Conservation (phyloP, 352 stramenopile genomes). For the Phytophthora cajani region DNA sequence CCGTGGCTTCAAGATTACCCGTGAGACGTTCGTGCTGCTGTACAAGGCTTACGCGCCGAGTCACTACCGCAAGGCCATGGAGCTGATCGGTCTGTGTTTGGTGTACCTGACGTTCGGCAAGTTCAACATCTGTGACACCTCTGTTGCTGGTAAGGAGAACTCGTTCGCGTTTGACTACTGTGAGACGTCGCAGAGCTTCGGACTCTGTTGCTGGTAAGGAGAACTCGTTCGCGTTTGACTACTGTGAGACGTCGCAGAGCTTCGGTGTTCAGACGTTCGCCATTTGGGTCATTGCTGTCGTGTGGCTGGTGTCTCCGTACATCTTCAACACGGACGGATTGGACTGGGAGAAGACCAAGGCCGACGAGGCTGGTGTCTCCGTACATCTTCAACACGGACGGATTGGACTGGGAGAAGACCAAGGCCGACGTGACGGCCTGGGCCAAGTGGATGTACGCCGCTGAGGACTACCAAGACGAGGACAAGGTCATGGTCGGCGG, state of each 20-base stretch:
- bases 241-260: slow-evolving; percentile 73
- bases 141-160: slow-evolving; percentile 49
- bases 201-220: slow-evolving; percentile 50
- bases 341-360: slow-evolving; percentile 87
- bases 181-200: slow-evolving; percentile 76
- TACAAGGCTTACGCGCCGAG: slow-evolving; percentile 81
- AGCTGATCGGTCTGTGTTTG: slow-evolving; percentile 75
- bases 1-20: slow-evolving; percentile 86
- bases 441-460: slow-evolving; percentile 85
- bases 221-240: slow-evolving; percentile 62
- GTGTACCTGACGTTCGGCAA: slow-evolving; percentile 79
- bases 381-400: slow-evolving; percentile 90
- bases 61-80: slow-evolving; percentile 84
- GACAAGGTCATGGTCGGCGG: slow-evolving; percentile 72
- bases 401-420: slow-evolving; percentile 85
- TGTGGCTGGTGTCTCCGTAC: slow-evolving; percentile 82
- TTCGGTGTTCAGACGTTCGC: slow-evolving; percentile 86
- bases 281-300: slow-evolving; percentile 77
- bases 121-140: slow-evolving; percentile 67
- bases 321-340: slow-evolving; percentile 89
- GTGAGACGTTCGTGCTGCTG: slow-evolving; percentile 82
- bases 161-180: slow-evolving; percentile 69
- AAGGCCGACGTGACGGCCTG: slow-evolving; percentile 79
- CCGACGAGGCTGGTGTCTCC: slow-evolving; percentile 75
- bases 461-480: slow-evolving; percentile 65